Conservation (phyloP, 345 rosid species). For the Aquilaria yunnanensis region DNA sequence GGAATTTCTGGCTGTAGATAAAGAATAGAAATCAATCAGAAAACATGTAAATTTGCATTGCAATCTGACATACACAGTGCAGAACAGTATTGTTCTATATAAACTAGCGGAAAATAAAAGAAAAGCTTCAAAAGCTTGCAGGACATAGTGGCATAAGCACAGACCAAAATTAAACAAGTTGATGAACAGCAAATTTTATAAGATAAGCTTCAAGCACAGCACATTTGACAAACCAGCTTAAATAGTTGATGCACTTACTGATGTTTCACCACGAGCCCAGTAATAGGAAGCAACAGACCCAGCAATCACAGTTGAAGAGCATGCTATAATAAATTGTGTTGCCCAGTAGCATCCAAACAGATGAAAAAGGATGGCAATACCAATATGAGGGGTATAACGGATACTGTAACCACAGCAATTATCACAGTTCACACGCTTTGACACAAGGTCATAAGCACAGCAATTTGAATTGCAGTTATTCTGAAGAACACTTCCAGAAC, state of each 20-base stretch:
- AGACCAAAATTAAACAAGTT: background rate
- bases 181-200: background rate
- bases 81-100: background rate
- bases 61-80: background rate
- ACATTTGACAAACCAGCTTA: background rate
- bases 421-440: slow-evolving; percentile 82
- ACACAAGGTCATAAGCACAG: slow-evolving; percentile 77
- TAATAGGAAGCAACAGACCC: slow-evolving; percentile 96
- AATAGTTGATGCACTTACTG: slow-evolving; percentile 37
- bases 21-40: slow-evolving; percentile 11
- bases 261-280: slow-evolving; percentile 88
- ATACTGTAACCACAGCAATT: slow-evolving; percentile 85
- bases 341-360: slow-evolving; percentile 97
- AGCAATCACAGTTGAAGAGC: slow-evolving; percentile 84
- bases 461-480: slow-evolving; percentile 81
- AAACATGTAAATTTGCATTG: background rate
- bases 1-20: slow-evolving; percentile 78
- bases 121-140: no score
- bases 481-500: slow-evolving; percentile 81
- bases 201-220: no score
- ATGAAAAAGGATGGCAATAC: slow-evolving; percentile 84
- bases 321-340: slow-evolving; percentile 80
- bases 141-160: background rate
- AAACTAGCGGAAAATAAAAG: no score
- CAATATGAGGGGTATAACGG: slow-evolving; percentile 89